Conservation (phyloP, 495 filamentous ascomycete genomes). For the Trichoderma gamsii region DNA sequence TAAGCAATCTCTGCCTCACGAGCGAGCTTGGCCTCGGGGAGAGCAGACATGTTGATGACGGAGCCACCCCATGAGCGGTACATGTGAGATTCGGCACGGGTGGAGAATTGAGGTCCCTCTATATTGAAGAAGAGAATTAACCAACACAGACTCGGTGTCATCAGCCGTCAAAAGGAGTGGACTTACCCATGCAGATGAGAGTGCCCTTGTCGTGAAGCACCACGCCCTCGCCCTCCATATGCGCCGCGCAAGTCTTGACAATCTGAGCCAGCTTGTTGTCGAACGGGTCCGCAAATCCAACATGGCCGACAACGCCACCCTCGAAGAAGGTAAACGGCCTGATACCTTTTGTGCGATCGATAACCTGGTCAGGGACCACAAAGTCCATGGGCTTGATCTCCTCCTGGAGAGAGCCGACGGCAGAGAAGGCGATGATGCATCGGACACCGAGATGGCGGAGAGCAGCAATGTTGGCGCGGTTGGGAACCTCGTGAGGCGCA, state of each 20-base stretch:
- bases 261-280: conserved; percentile 68
- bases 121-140: not conserved
- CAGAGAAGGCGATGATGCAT: conserved; percentile 86
- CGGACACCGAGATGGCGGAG: conserved; percentile 83
- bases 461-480: conserved; percentile 91
- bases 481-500: conserved; percentile 86
- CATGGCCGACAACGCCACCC: conserved; percentile 84
- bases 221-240: conserved; percentile 72
- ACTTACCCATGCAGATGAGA: conserved; percentile 82
- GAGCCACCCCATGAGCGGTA: conserved; percentile 88
- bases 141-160: not conserved
- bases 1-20: conserved; percentile 94
- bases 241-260: conserved; percentile 65
- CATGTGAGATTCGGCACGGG: conserved; percentile 89
- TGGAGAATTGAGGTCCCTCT: conserved; percentile 95
- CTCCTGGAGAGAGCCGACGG: conserved; percentile 88
- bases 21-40: conserved; percentile 96
- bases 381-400: conserved; percentile 93
- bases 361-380: conserved; percentile 90
- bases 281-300: conserved; percentile 94
- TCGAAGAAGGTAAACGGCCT: conserved; percentile 95
- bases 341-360: conserved; percentile 94
- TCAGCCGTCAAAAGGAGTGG: conserved; percentile 5
- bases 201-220: conserved; percentile 70
- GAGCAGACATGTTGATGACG: conserved; percentile 94